These are phyloP conservation scores for Neurospora terricola DNA, from an alignment of 495 filamentous ascomycete species.

Conservation along the genomic window DNA sequence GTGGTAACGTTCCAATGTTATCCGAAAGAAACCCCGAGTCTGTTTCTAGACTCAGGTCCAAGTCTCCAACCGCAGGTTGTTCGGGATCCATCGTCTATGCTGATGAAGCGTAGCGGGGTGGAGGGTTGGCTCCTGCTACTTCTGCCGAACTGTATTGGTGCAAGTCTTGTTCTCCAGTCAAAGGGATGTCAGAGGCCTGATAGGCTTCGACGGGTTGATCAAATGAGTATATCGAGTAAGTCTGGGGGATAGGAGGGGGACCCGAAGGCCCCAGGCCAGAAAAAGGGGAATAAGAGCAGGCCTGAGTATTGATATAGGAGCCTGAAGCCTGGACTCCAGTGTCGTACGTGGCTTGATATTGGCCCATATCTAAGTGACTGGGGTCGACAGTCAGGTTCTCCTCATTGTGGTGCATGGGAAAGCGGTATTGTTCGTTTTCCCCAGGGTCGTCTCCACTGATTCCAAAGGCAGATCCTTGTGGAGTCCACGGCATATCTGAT, in stretches of 20 bases:
- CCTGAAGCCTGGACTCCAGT: not conserved
- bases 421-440: not conserved
- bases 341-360: not conserved
- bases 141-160: not conserved
- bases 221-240: not conserved
- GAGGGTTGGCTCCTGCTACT: not conserved
- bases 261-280: not conserved
- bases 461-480: not conserved
- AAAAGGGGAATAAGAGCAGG: not conserved
- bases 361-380: not conserved
- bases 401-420: not conserved
- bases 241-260: not conserved
- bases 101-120: not conserved
- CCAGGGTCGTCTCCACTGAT: not conserved
- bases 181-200: not conserved
- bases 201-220: not conserved
- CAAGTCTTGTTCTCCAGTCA: not conserved
- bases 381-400: not conserved
- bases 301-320: not conserved
- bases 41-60: not conserved
- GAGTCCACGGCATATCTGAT: not conserved
- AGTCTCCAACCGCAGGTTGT: not conserved
- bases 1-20: not conserved
- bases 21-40: not conserved
- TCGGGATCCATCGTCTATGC: not conserved